Base-by-base conservation (phyloP, 129 eudicot species). In the Rutidosis leptorrhynchoides region DNA sequence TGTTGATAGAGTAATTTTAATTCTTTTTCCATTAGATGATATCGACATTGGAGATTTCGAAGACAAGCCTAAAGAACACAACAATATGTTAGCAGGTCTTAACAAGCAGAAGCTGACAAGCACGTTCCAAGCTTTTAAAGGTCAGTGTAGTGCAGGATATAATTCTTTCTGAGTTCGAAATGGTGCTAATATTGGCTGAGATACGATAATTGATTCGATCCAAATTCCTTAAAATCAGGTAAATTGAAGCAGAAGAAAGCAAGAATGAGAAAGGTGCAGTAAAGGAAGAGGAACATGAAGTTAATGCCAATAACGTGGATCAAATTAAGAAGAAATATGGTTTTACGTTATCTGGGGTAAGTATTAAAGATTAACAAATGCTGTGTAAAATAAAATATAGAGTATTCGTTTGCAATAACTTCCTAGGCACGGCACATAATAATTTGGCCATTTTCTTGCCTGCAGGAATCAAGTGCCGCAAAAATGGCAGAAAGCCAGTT, bases 261-360 rank as follows among this genome's bases (percentile, higher is more conserved):
- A 2, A 87, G 85, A 83, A 73, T 53, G 97, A 87, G 68, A 91
- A 91, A 76, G 63, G 51, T 51, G 79, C 79, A 26, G 65, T 62
- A 35, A 78, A 77, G 64, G 88, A 81, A 72, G 90, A 83, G 60
- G 79, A 80, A 58, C 82, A 60, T 69, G 86, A 85, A 6, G 85
- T 79, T 51, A 83, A 83, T 75, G 37, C 80, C 53, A 94, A 83
- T 40, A 21, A 89, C 55, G 88, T 91, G 67, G 96, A 87, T 78
- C 86, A 87, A 75, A 91, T 91, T 40, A 91, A 87, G 97, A 91
- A 85, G 77, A 91, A 80, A 81, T 91, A 91, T 73, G 97, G 97
- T 54, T 91, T 67, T 58, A 60, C 80, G 55, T 65, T 79, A 33
- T 72, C 86, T 67, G 74, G 82, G 52, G 88, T 85, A 71, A 86